phyloP scores from a whole-genome alignment of 768 basidiomycete species.

The Lepiota brunneoincarnata region DNA sequence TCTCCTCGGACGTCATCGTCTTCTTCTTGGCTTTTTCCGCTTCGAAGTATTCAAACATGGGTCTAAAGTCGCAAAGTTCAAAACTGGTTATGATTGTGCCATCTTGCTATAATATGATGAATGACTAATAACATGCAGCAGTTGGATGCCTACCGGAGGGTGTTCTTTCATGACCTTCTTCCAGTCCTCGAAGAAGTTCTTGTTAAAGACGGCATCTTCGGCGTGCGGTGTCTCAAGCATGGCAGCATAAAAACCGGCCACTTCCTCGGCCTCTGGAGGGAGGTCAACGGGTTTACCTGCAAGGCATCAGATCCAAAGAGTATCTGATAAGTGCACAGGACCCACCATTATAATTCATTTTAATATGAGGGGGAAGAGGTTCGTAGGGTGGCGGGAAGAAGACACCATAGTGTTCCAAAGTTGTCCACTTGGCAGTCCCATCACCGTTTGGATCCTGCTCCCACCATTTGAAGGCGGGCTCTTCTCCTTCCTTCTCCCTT shows the following conservation, averaged over 20 bases:
- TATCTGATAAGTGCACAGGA: conserved; percentile 10
- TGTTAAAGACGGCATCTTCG: conserved; percentile 82
- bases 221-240: conserved; percentile 93
- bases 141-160: conserved; percentile 68
- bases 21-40: conserved; percentile 93
- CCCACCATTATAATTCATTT: conserved; percentile 94
- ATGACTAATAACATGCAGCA: neutral
- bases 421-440: conserved; percentile 86
- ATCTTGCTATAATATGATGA: conserved; percentile 47
- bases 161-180: conserved; percentile 68
- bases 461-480: conserved; percentile 86
- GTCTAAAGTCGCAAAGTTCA: conserved; percentile 87
- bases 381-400: conserved; percentile 96
- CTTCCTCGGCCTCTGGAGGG: conserved; percentile 88
- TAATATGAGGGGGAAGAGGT: conserved; percentile 74
- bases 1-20: conserved; percentile 76
- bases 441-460: conserved; percentile 70
- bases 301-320: conserved; percentile 9
- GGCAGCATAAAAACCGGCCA: conserved; percentile 93
- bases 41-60: conserved; percentile 93
- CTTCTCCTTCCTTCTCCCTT: conserved; percentile 69
- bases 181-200: conserved; percentile 96
- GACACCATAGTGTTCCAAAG: conserved; percentile 93
- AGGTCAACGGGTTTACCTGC: conserved; percentile 78
- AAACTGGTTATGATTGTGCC: conserved; percentile 74